These are phyloP conservation scores for Excoecaria cochinchinensis DNA, from an alignment of 345 rosid species.

Conservation along the genomic window DNA sequence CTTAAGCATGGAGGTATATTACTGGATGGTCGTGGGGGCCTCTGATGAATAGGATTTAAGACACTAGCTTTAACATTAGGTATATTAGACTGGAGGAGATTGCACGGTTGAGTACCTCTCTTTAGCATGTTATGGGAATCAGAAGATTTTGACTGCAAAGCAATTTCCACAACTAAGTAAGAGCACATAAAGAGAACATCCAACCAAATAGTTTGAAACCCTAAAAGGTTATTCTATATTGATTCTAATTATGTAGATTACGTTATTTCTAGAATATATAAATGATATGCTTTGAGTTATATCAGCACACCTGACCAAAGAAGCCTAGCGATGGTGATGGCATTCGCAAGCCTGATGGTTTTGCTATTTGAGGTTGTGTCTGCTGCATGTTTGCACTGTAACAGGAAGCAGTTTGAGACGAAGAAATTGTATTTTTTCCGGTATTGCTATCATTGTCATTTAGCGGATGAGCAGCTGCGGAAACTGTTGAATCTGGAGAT, in stretches of 20 bases:
- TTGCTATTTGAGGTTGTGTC: slow-evolving; percentile 39
- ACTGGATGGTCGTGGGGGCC: slow-evolving; percentile 26
- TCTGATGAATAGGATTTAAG: slow-evolving; percentile 34
- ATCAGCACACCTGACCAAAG: slow-evolving; percentile 62
- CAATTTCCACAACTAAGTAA: slow-evolving; percentile 18
- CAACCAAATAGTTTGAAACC: slow-evolving; percentile 3
- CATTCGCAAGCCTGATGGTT: slow-evolving; percentile 83
- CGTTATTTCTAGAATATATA: not conserved
- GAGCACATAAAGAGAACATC: slow-evolving; percentile 13
- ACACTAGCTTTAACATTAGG: slow-evolving; percentile 30
- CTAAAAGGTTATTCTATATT: not conserved
- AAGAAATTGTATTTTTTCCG: slow-evolving; percentile 28
- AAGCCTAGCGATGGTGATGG: slow-evolving; percentile 90
- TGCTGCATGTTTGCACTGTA: slow-evolving; percentile 27
- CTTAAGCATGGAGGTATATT: slow-evolving; percentile 25
- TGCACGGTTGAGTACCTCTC: slow-evolving; percentile 37
- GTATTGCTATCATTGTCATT: slow-evolving; percentile 26
- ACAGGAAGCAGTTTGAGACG: slow-evolving; percentile 33
- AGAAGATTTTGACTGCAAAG: slow-evolving; percentile 66
- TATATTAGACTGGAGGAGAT: slow-evolving; percentile 30
- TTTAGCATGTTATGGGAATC: slow-evolving; percentile 33
- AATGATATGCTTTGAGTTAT: not conserved
- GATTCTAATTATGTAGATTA: not conserved
- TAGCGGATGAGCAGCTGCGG: slow-evolving; percentile 32
- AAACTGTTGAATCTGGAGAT: slow-evolving; percentile 32